Percentiles rank a stretch among this genome's conserved stretches.
Evolutionary conservation across 179 eudicot species (phyloP).

Genomic region (Sideroxylon spinosum): DNA sequence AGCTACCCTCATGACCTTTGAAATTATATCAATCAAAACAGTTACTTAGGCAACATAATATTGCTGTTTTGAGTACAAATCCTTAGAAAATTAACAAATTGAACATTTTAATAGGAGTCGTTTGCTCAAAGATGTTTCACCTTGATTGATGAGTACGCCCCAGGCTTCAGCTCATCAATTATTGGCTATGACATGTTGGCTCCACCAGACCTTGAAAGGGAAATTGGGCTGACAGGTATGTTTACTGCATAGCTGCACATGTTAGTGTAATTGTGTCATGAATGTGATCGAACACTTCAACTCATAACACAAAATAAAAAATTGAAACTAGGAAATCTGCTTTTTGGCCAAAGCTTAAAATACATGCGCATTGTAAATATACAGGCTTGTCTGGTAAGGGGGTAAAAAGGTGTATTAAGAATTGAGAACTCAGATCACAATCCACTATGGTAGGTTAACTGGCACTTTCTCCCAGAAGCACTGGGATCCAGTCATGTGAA

Average conservation of each 20-base stretch:
- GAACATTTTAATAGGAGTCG: conserved; percentile 47
- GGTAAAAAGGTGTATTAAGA: neutral
- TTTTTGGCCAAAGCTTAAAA: neutral
- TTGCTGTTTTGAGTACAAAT: neutral
- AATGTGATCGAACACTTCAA: conserved; percentile 4
- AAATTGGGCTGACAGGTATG: conserved; percentile 83
- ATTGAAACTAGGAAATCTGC: neutral
- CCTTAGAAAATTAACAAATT: conserved; percentile 3
- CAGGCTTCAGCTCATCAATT: conserved; percentile 91
- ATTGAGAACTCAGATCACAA: neutral
- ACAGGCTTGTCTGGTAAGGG: neutral
- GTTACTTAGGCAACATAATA: neutral
- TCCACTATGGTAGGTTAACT: neutral
- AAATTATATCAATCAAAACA: neutral
- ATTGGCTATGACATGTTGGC: conserved; percentile 97
- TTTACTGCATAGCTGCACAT: conserved; percentile 7
- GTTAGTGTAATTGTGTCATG: neutral
- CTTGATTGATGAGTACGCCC: conserved; percentile 91
- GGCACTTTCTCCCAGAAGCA: neutral
- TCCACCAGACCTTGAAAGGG: conserved; percentile 97
- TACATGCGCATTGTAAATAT: too few relatives aligned
- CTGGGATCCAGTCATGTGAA: neutral
- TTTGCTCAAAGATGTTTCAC: conserved; percentile 83
- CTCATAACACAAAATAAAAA: neutral
- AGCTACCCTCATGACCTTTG: neutral